Percentiles rank a stretch among this genome's conserved stretches.
Conservation (phyloP, 768 basidiomycete genomes). For the Rossbeevera mucosa region DNA sequence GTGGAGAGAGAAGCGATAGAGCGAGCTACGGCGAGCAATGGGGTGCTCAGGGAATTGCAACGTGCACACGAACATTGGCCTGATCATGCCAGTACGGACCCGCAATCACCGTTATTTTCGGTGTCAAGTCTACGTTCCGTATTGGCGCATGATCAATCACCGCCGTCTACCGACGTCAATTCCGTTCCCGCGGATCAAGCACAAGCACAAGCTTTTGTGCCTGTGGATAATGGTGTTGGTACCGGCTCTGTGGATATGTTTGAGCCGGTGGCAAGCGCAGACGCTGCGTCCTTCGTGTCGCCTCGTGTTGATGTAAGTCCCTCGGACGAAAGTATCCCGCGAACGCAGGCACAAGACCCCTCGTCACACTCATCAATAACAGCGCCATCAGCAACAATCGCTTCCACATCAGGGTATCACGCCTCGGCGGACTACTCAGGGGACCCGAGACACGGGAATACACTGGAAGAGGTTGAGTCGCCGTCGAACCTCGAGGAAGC, state of each 20-base stretch:
- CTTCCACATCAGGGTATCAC: conserved; percentile 8
- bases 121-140: conserved; percentile 7
- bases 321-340: conserved; percentile 9
- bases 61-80: conserved; percentile 17
- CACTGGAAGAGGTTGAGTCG: conserved; percentile 11
- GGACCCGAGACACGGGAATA: conserved; percentile 1
- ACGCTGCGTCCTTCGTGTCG: conserved; percentile 16
- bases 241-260: conserved; percentile 11
- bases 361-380: conserved; percentile 6
- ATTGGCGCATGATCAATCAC: conserved; percentile 13
- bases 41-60: conserved; percentile 24
- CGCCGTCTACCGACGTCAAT: conserved; percentile 15
- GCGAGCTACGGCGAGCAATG: conserved; percentile 15
- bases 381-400: conserved; percentile 11
- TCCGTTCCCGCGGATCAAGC: conserved; percentile 22
- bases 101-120: conserved; percentile 27
- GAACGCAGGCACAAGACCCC: conserved; percentile 10
- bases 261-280: conserved; percentile 16
- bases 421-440: background rate
- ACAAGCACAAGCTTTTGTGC: conserved; percentile 11
- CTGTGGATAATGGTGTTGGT: conserved; percentile 18
- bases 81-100: conserved; percentile 13
- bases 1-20: conserved; percentile 30
- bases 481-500: conserved; percentile 43
- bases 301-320: conserved; percentile 25